Evolutionary conservation across 1,284 basidiomycete genomes (phyloP).

Genomic region (Sanghuangporus sanghuang): DNA sequence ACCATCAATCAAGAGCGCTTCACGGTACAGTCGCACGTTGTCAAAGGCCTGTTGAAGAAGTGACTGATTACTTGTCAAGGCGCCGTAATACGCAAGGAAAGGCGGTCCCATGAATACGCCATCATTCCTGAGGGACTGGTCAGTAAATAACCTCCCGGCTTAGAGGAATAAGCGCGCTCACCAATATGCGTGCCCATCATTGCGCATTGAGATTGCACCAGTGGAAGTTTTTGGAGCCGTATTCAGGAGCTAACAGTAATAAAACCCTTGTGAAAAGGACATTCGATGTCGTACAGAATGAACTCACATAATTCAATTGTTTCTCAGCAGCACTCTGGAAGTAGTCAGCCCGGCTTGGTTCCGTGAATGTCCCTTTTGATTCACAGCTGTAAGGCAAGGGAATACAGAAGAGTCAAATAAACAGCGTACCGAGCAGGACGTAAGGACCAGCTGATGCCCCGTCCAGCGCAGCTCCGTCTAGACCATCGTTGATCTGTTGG

Average conservation of each 20-base stretch:
- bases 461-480: slow-evolving; percentile 29
- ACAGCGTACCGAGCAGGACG: slow-evolving; percentile 24
- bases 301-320: slow-evolving; percentile 25
- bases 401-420: background rate
- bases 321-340: slow-evolving; percentile 23
- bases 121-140: slow-evolving; percentile 41
- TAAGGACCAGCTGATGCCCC: slow-evolving; percentile 27
- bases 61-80: slow-evolving; percentile 34
- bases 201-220: slow-evolving; percentile 49
- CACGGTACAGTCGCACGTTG: slow-evolving; percentile 42
- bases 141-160: background rate
- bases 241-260: slow-evolving; percentile 30
- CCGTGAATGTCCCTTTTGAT: slow-evolving; percentile 23
- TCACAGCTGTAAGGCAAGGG: too few relatives aligned
- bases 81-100: slow-evolving; percentile 52
- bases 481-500: slow-evolving; percentile 26
- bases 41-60: slow-evolving; percentile 40
- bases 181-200: slow-evolving; percentile 38
- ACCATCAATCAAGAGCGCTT: slow-evolving; percentile 36
- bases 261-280: background rate
- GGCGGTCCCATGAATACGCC: slow-evolving; percentile 59
- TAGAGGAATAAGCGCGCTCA: slow-evolving; percentile 17
- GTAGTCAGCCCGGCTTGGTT: slow-evolving; percentile 20
- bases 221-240: slow-evolving; percentile 39
- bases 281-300: background rate